Conservation (phyloP, 306 rosid species). For the Dryas octopetala region DNA sequence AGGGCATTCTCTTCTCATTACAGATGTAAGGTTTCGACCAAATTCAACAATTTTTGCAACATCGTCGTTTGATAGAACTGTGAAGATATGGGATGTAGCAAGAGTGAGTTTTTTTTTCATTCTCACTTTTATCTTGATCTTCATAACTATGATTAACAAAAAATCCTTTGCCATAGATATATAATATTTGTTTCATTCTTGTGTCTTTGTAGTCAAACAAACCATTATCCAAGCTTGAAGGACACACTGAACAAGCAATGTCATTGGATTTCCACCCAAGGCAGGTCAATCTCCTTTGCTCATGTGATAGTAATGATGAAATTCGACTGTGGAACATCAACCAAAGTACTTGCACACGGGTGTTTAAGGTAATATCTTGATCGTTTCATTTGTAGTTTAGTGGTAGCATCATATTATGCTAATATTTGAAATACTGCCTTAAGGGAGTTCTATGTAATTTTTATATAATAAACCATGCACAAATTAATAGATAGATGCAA, state of each 20-base stretch:
- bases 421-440: background rate
- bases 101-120: conserved; percentile 38
- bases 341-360: conserved; percentile 23
- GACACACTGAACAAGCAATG: conserved; percentile 56
- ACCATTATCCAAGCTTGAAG: conserved; percentile 34
- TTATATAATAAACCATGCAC: background rate
- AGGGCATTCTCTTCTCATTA: conserved; percentile 49
- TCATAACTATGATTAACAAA: background rate
- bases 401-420: background rate
- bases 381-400: conserved; percentile 14
- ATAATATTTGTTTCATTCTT: conserved; percentile 3
- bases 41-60: conserved; percentile 59
- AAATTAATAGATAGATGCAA: background rate
- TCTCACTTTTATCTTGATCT: conserved; percentile 20
- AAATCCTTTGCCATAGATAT: background rate
- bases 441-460: background rate
- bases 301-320: conserved; percentile 50
- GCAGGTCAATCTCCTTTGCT: conserved; percentile 50
- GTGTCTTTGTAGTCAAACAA: conserved; percentile 40
- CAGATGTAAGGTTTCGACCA: conserved; percentile 62
- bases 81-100: conserved; percentile 62
- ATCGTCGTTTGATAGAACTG: conserved; percentile 61
- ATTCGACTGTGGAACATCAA: conserved; percentile 53
- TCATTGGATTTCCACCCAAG: conserved; percentile 75
- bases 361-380: conserved; percentile 45